Percentiles rank a stretch among this genome's conserved stretches.
Conservation (phyloP, 2,329 filamentous ascomycete species). For the Keithomyces neogunnii region DNA sequence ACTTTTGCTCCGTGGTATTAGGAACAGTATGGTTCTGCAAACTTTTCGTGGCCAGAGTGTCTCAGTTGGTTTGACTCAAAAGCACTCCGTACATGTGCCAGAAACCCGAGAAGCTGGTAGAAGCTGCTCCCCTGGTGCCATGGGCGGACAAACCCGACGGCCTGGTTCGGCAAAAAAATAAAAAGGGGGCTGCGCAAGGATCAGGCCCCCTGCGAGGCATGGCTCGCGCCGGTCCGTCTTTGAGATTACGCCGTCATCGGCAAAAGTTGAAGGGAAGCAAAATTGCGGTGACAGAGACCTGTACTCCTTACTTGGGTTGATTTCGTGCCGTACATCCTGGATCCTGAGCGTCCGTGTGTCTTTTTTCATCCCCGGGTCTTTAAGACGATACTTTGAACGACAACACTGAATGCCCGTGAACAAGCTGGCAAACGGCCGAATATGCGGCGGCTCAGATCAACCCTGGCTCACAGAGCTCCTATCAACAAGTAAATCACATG, state of each 20-base stretch:
- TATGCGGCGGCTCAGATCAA: no score
- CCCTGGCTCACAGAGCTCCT: no score
- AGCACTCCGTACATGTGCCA: background rate
- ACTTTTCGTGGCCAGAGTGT: background rate
- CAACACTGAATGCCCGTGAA: no score
- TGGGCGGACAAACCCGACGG: conserved; percentile 18
- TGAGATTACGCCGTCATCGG: background rate
- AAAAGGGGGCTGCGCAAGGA: conserved; percentile 20
- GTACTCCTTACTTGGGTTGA: background rate
- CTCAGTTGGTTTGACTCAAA: background rate
- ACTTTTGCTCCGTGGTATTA: background rate
- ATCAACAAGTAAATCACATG: no score
- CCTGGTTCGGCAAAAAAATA: conserved; percentile 22
- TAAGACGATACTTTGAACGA: no score
- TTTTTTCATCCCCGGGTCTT: background rate
- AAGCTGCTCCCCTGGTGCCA: conserved; percentile 6
- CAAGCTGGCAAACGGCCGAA: no score
- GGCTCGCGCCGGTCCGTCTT: background rate
- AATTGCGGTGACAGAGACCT: background rate
- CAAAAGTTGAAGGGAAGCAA: background rate
- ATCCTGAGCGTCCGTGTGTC: no score
- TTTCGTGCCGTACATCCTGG: background rate
- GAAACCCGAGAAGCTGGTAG: conserved; percentile 20
- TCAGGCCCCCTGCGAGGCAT: conserved; percentile 13
- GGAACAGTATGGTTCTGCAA: background rate